Base-by-base conservation (phyloP, 78 protist species). In the Pigoraptor vietnamica region DNA sequence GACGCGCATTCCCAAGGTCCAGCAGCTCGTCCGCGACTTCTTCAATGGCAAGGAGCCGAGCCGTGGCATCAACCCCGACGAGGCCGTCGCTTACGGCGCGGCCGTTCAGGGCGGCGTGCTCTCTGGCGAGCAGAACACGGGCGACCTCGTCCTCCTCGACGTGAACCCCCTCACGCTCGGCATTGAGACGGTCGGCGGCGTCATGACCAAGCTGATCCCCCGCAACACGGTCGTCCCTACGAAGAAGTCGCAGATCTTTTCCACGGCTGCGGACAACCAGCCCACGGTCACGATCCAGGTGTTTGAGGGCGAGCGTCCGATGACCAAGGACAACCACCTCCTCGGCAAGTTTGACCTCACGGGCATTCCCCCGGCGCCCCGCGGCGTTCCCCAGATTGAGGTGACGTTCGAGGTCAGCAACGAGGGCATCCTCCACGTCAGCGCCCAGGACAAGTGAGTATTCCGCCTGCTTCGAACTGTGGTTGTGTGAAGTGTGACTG, bases 101-200 rank as follows among this genome's bases (percentile, higher is more conserved):
- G 99, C 99, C 55, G 98, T 98, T 14, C 99, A 99, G 95, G 99
- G 98, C n/a, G 99, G 97, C n/a, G 94, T 98, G 39, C 95, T 99
- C 32, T 35, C 97, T 0, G 98, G 97, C 29, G 98, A 92, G 86
- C 89, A 92, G 90, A 88, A 94, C 90, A 95, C 93, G 0, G 91
- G 93, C 89, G 96, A 95, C 86, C 24, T 95, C 24, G 92, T 97
- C 25, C 95, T 98, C 34, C 93, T 98, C 89, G 99, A 98, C 88
- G 97, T 98, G 87, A 95, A 96, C 39, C 99, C 99, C 25, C 94
- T 97, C 24, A 93, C 99, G 29, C 95, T 99, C 87, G 99, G 99
- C 40, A 98, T 99, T 91, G 99, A 98, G 95, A 99, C 99, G 25
- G 97, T 94, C 0, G 99, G 98, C 21, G 99, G 99, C 14, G 97